These are phyloP conservation scores for Sclerotinia sclerotiorum DNA, from an alignment of 2,329 filamentous ascomycete genomes.

Conservation along the genomic window DNA sequence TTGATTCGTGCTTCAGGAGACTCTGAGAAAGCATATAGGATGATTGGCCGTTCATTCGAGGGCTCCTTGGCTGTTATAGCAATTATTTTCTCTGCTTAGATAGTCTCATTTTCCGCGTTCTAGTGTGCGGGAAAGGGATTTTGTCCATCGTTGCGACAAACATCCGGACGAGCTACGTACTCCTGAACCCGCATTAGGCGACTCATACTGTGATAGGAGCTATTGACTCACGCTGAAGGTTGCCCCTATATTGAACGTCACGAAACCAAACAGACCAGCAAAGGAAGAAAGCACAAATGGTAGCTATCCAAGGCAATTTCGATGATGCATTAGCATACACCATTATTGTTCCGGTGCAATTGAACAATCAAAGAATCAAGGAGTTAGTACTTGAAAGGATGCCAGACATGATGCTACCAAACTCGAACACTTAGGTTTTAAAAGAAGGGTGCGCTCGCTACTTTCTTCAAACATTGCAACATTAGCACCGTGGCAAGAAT, in stretches of 20 bases:
- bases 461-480: background rate
- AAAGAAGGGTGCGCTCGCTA: background rate
- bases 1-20: constrained; percentile 33
- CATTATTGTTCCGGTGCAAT: background rate
- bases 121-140: background rate
- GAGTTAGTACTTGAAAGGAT: background rate
- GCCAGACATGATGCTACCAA: background rate
- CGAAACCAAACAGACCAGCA: constrained; percentile 4
- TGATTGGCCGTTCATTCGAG: constrained; percentile 29
- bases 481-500: background rate
- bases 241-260: background rate
- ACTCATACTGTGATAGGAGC: background rate
- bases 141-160: background rate
- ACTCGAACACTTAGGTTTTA: background rate
- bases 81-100: background rate
- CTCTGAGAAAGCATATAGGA: constrained; percentile 39
- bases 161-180: background rate
- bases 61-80: background rate
- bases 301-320: constrained; percentile 6
- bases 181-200: background rate
- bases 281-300: background rate
- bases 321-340: constrained; percentile 4
- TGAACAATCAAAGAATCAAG: background rate
- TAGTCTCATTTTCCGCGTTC: background rate
- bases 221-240: background rate